Evolutionary conservation across 2,329 filamentous ascomycete species (phyloP), one percentile per base, ranked within the genome.

Genomic region (Rhynchosporium agropyri): DNA sequence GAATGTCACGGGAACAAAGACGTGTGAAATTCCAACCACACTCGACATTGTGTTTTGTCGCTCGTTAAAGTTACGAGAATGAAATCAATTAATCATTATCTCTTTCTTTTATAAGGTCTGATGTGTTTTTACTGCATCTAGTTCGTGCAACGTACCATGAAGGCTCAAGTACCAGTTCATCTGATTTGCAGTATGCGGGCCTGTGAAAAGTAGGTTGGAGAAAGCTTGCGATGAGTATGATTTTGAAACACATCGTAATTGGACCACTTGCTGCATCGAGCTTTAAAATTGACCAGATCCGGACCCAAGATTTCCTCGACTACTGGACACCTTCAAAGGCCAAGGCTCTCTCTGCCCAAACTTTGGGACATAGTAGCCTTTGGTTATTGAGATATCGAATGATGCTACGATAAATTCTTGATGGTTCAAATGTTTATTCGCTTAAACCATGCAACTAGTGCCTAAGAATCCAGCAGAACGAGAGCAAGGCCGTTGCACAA

Each of bases 361-460:
- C 36, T 42, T 46, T 40, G 20, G n/a, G 33, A 20, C n/a, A 9
- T 12, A 38, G 15, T 8, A 15, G 8, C 15, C 8, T 7, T 40
- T 26, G 28, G 28, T 26, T 28, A 1, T 45, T n/a, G n/a, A 42
- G n/a, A 38, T 2, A 60, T 58, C 42, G 58, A 61, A 64, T 13
- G 46, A 58, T 58, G 49, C 38, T 58, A 36, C 29, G 40, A 61
- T 31, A 54, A 4, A 46, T 10, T 10, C n/a, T 36, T 9, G 26
- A 42, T 53, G 62, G 61, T 40, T 58, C 54, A 63, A 49, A 40
- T 28, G 64, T 62, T 36, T 61, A 36, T 62, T 65, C 50, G 31
- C 51, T 57, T 7, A 9, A 62, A 63, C 65, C 55, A 64, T 65
- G 63, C 57, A 64, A 63, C 54, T 62, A 67, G 53, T 64, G 62